Conservation (phyloP, 1,284 basidiomycete species). For the Megacollybia platyphylla region DNA sequence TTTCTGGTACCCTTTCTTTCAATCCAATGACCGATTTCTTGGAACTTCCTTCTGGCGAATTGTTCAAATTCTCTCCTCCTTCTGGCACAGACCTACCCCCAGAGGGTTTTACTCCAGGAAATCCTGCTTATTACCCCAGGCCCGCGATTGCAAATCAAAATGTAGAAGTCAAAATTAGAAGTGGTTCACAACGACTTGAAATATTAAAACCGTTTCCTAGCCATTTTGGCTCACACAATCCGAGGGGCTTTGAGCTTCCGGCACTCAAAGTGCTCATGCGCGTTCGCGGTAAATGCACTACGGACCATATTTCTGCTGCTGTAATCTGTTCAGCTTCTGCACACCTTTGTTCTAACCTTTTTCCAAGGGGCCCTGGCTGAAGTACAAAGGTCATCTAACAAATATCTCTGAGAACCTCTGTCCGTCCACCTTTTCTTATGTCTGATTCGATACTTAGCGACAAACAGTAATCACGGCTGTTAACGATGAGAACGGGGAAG, state of each 20-base stretch:
- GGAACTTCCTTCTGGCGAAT: slow-evolving; percentile 56
- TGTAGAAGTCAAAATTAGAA: slow-evolving; percentile 69
- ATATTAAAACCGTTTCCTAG: slow-evolving; percentile 78
- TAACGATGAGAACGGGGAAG: slow-evolving; percentile 86
- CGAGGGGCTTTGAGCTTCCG: slow-evolving; percentile 66
- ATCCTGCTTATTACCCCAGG: slow-evolving; percentile 70
- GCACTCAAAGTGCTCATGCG: slow-evolving; percentile 77
- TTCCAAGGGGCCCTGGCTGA: slow-evolving; percentile 84
- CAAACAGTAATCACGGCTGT: slow-evolving; percentile 40
- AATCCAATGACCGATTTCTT: slow-evolving; percentile 87
- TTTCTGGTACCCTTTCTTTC: slow-evolving; percentile 90
- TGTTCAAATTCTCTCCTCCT: slow-evolving; percentile 85
- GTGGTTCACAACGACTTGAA: slow-evolving; percentile 81
- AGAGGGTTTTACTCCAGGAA: slow-evolving; percentile 74
- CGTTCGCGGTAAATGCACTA: slow-evolving; percentile 95
- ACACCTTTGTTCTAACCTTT: slow-evolving; percentile 4
- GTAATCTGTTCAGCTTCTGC: slow-evolving; percentile 24
- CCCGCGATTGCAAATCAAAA: slow-evolving; percentile 68
- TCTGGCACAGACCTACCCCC: slow-evolving; percentile 76
- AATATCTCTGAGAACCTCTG: slow-evolving; percentile 95
- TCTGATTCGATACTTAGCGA: background rate
- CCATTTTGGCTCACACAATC: slow-evolving; percentile 53
- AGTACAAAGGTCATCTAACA: slow-evolving; percentile 93
- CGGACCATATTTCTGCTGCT: slow-evolving; percentile 94
- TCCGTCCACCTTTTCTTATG: slow-evolving; percentile 14